Base-by-base conservation (phyloP, 2,329 filamentous ascomycete species). In the Monosporascus sp. region DNA sequence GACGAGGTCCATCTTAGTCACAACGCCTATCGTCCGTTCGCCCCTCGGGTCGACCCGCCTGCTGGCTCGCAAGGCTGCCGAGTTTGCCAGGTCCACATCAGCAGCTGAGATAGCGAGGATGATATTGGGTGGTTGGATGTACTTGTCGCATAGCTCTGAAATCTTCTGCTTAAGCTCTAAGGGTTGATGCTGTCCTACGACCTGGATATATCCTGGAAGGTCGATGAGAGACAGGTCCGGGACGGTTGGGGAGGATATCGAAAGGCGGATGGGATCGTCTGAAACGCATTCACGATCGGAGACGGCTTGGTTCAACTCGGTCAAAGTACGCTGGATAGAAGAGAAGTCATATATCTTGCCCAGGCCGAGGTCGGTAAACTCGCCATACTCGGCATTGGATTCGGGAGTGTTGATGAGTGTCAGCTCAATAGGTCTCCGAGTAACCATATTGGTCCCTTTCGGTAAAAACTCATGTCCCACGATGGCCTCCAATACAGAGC, bases 381-480 rank as follows among this genome's bases (percentile, higher is more conserved):
- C 94, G 67, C 92, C 94, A 69, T 96, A 99, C 68, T 99, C 94
- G 2, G 88, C 84, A 45, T 85, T 82, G 1, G 90, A 86, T 53
- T 91, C 87, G 0, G 93, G 93, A 0, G 93, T 97, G 71, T 99
- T 97, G 71, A 99, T 86, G 6, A 99, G 81, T 0, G 94, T 99
- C 52, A 99, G 79, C 72, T 99, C 94, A 67, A 99, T 99, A 0
- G 94, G 94, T 55, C 94, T 81, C 41, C 95, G 82, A 8, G 94
- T 99, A 49, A 99, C 94, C 94, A 99, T 99, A 66, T 99, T 99
- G 43, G 87, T 86, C n/a, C 94, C 94, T 71, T 99, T 99, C 6
- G 94, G 95, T 46, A 99, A 75, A 62, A 99, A 99, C 64, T 99
- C 94, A 66, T 99, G 94, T 5, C 94, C 95, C 52, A 99, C 95